These are phyloP conservation scores for Fistulinella cinereoalba DNA, from an alignment of 1,284 basidiomycete species.

Conservation along the genomic window DNA sequence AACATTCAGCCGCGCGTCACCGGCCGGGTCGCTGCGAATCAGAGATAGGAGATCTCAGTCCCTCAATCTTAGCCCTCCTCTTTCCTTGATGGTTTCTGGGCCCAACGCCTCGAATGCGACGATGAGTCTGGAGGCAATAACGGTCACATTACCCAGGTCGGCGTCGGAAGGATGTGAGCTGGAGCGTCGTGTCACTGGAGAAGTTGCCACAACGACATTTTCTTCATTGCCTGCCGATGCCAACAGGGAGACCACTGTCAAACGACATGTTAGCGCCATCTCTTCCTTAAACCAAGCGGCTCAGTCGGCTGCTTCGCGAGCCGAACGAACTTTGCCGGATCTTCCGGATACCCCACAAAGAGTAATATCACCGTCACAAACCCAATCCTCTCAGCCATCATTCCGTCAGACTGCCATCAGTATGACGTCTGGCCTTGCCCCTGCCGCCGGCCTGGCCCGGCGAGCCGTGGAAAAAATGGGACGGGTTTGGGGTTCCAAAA, in stretches of 20 bases:
- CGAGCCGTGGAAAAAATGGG: constrained; percentile 74
- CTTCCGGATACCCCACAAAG: constrained; percentile 31
- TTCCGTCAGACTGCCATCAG: constrained; percentile 67
- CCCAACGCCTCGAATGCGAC: constrained; percentile 27
- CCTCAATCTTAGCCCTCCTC: constrained; percentile 44
- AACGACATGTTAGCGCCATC: constrained; percentile 15
- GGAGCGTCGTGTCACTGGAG: constrained; percentile 23
- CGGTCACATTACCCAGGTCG: constrained; percentile 30
- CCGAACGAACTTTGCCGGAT: constrained; percentile 34
- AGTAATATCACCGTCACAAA: constrained; percentile 19
- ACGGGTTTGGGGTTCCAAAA: constrained; percentile 54
- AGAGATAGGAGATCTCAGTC: constrained; percentile 63
- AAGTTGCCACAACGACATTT: constrained; percentile 14
- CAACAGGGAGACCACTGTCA: constrained; percentile 5
- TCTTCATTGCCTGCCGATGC: constrained; percentile 22
- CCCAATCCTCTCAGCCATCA: constrained; percentile 26
- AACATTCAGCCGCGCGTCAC: constrained; percentile 21
- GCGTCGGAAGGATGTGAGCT: constrained; percentile 26
- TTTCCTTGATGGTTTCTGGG: constrained; percentile 31
- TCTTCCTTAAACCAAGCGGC: constrained; percentile 15
- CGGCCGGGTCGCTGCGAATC: constrained; percentile 34
- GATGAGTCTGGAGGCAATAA: constrained; percentile 34
- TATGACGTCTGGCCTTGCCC: constrained; percentile 61
- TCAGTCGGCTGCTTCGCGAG: constrained; percentile 2
- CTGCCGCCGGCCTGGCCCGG: constrained; percentile 69